Conservation (phyloP, 139 green algal genomes). For the Nannochloris sp. region DNA sequence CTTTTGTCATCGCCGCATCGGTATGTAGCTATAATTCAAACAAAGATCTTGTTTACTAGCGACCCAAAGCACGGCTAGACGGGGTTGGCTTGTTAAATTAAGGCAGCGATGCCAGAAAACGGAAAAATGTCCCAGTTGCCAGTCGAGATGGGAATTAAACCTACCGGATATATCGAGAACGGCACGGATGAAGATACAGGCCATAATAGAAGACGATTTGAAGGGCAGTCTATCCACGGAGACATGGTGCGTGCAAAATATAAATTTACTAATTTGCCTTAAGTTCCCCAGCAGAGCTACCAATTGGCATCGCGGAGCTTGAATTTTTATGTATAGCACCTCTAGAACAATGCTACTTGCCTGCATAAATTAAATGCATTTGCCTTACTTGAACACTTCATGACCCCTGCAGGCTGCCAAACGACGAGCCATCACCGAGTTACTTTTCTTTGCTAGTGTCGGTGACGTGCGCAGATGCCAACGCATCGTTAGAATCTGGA, state of each 20-base stretch:
- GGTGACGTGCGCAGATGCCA: constrained; percentile 68
- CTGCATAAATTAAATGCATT: not conserved
- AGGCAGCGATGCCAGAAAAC: not conserved
- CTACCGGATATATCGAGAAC: not conserved
- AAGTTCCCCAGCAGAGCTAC: too few species aligned
- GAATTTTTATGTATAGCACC: not conserved
- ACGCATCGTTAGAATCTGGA: constrained; percentile 61
- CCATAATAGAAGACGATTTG: not conserved
- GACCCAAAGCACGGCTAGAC: not conserved
- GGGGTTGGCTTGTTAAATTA: not conserved
- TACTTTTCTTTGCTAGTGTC: constrained; percentile 82
- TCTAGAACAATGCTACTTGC: not conserved
- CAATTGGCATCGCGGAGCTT: too few species aligned
- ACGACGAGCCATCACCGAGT: constrained; percentile 72
- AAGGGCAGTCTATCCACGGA: constrained; percentile 21
- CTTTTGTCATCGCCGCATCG: not conserved
- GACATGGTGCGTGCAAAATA: constrained; percentile 13
- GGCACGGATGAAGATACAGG: constrained; percentile 1
- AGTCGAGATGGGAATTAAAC: not conserved
- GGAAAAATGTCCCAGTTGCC: not conserved
- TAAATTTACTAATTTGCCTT: not conserved
- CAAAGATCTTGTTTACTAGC: not conserved
- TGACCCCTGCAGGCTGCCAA: constrained; percentile 59
- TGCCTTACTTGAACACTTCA: not conserved
- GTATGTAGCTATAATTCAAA: not conserved